A percentile compares a stretch with the other conserved stretches of the same genome.
Conservation (phyloP, 2,329 filamentous ascomycete species). For the Trichothecium roseum region DNA sequence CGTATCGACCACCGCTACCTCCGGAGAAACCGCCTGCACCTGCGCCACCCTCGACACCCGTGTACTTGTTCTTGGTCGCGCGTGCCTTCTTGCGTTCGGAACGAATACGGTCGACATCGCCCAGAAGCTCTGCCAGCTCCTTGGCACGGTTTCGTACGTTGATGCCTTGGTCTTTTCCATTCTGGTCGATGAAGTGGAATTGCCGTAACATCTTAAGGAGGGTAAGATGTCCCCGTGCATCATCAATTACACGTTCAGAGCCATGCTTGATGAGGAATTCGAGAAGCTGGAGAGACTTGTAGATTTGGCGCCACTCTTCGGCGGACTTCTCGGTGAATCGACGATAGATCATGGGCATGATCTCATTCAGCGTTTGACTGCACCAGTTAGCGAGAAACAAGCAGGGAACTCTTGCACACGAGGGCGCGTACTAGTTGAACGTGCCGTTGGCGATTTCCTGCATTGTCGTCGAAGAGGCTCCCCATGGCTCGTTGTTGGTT, state of each 20-base stretch:
- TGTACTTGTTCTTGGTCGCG: conserved; percentile 86
- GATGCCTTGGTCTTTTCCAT: conserved; percentile 96
- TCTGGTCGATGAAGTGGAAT: conserved; percentile 92
- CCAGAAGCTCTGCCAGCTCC: conserved; percentile 85
- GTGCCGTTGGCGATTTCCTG: conserved; percentile 97
- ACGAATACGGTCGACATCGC: conserved; percentile 83
- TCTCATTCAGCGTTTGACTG: conserved; percentile 94
- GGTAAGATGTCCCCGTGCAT: conserved; percentile 88
- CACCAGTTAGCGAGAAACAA: conserved; percentile 9
- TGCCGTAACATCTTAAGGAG: conserved; percentile 97
- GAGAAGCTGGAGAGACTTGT: conserved; percentile 93
- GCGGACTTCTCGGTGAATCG: conserved; percentile 97
- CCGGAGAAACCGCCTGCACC: conserved; percentile 49
- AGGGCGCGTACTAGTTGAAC: conserved; percentile 76
- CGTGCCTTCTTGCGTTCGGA: conserved; percentile 81
- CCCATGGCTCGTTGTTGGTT: conserved; percentile 99
- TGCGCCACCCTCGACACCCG: conserved; percentile 75
- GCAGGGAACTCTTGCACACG: conserved; percentile 7
- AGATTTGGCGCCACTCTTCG: conserved; percentile 98
- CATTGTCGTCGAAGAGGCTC: conserved; percentile 73
- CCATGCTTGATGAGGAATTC: conserved; percentile 98
- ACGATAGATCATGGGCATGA: conserved; percentile 99
- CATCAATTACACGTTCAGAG: conserved; percentile 93
- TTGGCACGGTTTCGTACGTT: conserved; percentile 96
- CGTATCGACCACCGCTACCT: conserved; percentile 52